Evolutionary conservation across 495 filamentous ascomycete species (phyloP), one percentile per base, ranked within the genome.

Genomic region (Penicillium steckii): DNA sequence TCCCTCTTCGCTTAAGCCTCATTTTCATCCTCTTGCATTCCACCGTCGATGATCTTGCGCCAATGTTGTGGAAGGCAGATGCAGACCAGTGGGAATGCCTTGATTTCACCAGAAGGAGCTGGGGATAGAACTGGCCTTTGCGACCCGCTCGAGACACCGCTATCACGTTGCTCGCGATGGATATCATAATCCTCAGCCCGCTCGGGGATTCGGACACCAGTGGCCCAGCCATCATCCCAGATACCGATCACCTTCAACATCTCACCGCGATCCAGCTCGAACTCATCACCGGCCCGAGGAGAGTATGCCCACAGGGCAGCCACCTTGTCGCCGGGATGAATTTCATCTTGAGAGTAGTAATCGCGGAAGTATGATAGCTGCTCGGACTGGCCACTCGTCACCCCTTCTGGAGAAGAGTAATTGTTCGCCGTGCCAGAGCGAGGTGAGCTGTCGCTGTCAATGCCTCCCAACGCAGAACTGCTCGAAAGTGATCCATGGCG

Each of bases 161-260:
- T 96, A 68, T 97, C 95, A 25, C 95, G 83, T 60, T 95, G 89
- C 12, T 82, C 75, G 44, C 88, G 85, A 60, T 85, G 82, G 19
- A 80, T 80, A 56, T 94, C 89, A 79, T 87, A 95, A 48, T 97
- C 89, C 48, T 99, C 95, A 1, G 90, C 91, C 48, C 85, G 80
- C 56, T 96, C 89, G 42, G 85, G 74, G 24, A 96, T 67, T 60
- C 91, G 75, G 45, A 96, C 80, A 57, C 95, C 95, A 8, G 95
- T 99, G 25, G 95, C 95, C 95, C 95, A 99, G 33, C 95, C 95
- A 73, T 99, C 95, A 66, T 99, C 95, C 95, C 95, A 99, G 55
- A 99, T 97, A 32, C 95, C 95, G 44, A 99, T 88, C 25, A 99
- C 88, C 71, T 96, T 96, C 52, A 99, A 77, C 94, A 99, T 97